These are phyloP conservation scores for Mimosa bimucronata DNA, from an alignment of 306 rosid genomes.

Conservation along the genomic window DNA sequence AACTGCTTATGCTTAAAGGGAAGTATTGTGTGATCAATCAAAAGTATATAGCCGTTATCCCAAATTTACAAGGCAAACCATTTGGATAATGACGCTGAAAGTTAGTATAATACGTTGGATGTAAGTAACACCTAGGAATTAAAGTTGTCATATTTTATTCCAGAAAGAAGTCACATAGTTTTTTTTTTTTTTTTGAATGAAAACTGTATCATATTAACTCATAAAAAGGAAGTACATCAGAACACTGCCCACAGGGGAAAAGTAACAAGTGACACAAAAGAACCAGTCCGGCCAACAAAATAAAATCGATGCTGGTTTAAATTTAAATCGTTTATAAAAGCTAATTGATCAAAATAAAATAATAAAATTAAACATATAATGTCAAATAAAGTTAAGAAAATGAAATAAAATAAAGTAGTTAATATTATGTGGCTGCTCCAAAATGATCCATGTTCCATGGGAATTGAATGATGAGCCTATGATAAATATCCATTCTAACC, in stretches of 20 bases:
- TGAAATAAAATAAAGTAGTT: background rate
- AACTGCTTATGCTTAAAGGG: background rate
- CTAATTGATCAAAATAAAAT: background rate
- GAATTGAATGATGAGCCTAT: background rate
- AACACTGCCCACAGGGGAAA: too few species aligned
- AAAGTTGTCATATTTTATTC: background rate
- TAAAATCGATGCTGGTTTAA: too few species aligned
- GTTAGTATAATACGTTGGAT: background rate
- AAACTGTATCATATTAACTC: too few species aligned
- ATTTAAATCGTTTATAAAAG: background rate
- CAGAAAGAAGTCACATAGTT: background rate
- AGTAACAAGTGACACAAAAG: too few species aligned
- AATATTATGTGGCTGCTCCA: too few species aligned
- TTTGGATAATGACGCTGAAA: background rate
- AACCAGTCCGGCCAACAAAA: background rate
- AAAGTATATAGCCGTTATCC: background rate
- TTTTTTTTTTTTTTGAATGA: too few species aligned
- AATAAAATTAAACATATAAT: background rate
- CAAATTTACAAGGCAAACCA: background rate
- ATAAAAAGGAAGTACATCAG: too few species aligned
- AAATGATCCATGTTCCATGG: background rate
- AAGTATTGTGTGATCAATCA: background rate
- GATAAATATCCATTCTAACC: too few species aligned
- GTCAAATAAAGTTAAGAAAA: background rate
- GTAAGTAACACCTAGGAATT: background rate